Base-by-base conservation (phyloP, 768 basidiomycete genomes). In the Mycena pura region DNA sequence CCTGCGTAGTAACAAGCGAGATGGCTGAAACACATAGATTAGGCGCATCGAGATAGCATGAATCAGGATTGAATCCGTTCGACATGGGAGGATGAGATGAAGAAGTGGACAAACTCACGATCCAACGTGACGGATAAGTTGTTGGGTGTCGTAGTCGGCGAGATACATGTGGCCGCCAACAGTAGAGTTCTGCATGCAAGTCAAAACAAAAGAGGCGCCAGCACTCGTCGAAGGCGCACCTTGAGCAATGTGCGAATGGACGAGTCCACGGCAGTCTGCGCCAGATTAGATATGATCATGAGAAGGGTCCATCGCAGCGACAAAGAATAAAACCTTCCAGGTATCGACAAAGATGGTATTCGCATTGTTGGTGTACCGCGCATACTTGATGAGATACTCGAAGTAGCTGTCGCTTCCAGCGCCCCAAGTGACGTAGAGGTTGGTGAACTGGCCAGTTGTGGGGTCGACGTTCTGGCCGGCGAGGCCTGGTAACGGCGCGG, bases 381-480 rank as follows among this genome's bases (percentile, higher is more conserved):
- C 78, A 57, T 78, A 84, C 68, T 92, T 92, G 79, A 91, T 85
- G 56, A 91, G 79, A 67, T 92, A 91, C 70, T 92, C 91, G 61
- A 88, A 88, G 74, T 86, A 92, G 57, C 88, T 89, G 72, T 92
- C 91, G 0, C 84, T 85, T 28, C 88, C 89, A 46, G 85, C 91
- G 17, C 87, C 84, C 90, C 89, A 84, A 9, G 78, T 76, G 58
- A 90, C 81, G 63, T 87, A 88, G 7, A 77, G 79, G 29, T 82
- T 86, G n/a, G 80, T 76, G 21, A 80, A 78, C 17, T 76, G 9
- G 2, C 85, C 85, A 6, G 78, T 79, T 0, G 73, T 50, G 1
- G 89, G 88, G 69, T 89, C 79, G 45, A 91, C 82, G 10, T 76
- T 76, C 67, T 86, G 83, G 0, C 83, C 83, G 40, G 88, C 79